A percentile compares a stretch with the other conserved stretches of the same genome.
Conservation (phyloP, 2,329 filamentous ascomycete genomes). For the Cladophialophora bantiana region DNA sequence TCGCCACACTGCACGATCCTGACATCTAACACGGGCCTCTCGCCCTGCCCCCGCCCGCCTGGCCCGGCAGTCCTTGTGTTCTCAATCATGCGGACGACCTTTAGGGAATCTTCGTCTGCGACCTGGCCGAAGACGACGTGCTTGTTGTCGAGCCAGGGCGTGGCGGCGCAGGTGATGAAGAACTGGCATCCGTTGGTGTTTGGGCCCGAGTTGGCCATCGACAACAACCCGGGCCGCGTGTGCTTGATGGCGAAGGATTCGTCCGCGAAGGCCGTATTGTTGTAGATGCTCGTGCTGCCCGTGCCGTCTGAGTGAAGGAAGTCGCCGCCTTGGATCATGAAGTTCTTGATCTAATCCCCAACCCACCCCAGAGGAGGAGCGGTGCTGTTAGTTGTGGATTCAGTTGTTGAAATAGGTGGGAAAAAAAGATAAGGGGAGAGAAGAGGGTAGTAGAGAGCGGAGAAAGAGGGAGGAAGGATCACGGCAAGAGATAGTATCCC, state of each 20-base stretch:
- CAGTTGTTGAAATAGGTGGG: not conserved
- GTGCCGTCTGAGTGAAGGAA: constrained; percentile 94
- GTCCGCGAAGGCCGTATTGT: constrained; percentile 81
- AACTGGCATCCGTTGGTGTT: constrained; percentile 96
- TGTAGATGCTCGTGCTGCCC: constrained; percentile 87
- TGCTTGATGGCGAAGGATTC: constrained; percentile 88
- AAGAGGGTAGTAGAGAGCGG: not conserved
- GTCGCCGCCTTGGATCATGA: constrained; percentile 98
- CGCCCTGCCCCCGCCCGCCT: constrained; percentile 47
- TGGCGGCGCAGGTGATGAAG: constrained; percentile 91
- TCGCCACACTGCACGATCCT: constrained; percentile 87
- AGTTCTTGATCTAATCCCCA: constrained; percentile 77
- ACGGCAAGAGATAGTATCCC: too few relatives aligned
- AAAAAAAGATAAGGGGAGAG: not conserved
- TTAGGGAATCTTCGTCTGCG: constrained; percentile 74
- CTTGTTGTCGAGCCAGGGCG: constrained; percentile 88
- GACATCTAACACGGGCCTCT: constrained; percentile 85
- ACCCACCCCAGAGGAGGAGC: not conserved
- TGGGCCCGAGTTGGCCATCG: constrained; percentile 95
- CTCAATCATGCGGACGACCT: constrained; percentile 91
- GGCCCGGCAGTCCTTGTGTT: constrained; percentile 78
- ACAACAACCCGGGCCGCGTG: constrained; percentile 78
- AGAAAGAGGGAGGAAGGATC: not conserved
- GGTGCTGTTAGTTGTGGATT: not conserved
- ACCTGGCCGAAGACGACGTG: constrained; percentile 96